phyloP scores from a whole-genome alignment of 2,329 filamentous ascomycete genomes.

The Talaromyces amestolkiae region DNA sequence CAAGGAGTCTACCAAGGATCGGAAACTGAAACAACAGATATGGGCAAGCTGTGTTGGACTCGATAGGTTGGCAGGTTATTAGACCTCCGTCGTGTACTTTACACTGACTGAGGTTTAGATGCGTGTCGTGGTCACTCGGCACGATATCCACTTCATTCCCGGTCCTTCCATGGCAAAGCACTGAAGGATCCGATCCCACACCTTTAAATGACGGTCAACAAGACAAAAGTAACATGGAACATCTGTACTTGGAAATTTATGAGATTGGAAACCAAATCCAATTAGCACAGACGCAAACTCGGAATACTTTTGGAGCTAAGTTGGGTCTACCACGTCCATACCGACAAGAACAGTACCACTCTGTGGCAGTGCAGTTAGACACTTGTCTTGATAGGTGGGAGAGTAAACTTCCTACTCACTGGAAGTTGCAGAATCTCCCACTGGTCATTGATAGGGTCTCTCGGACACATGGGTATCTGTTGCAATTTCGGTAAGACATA shows the following conservation, averaged over 20 bases:
- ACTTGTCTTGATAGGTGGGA: slow-evolving; percentile 23
- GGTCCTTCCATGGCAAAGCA: slow-evolving; percentile 12
- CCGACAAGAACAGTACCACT: slow-evolving; percentile 24
- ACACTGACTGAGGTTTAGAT: slow-evolving; percentile 18
- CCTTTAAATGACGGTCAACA: not conserved
- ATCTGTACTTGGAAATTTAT: slow-evolving; percentile 19
- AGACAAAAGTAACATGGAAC: not conserved
- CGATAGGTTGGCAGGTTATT: slow-evolving; percentile 19
- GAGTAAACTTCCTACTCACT: slow-evolving; percentile 18
- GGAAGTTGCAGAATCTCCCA: slow-evolving; percentile 16
- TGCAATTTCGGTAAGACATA: slow-evolving; percentile 21
- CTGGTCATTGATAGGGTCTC: slow-evolving; percentile 14
- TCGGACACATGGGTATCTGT: slow-evolving; percentile 20
- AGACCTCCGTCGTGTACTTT: not conserved
- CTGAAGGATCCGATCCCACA: not conserved
- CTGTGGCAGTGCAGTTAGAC: slow-evolving; percentile 22
- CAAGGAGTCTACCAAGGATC: slow-evolving; percentile 3
- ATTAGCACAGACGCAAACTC: slow-evolving; percentile 23
- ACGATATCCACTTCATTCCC: slow-evolving; percentile 20
- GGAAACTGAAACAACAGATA: slow-evolving; percentile 19
- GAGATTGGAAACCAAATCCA: slow-evolving; percentile 26
- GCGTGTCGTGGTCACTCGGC: slow-evolving; percentile 25
- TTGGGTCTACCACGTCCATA: slow-evolving; percentile 17
- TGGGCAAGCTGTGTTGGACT: slow-evolving; percentile 24
- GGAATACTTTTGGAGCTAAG: slow-evolving; percentile 19